Evolutionary conservation across 2,329 filamentous ascomycete genomes (phyloP).

Genomic region (Eutypella sp.): DNA sequence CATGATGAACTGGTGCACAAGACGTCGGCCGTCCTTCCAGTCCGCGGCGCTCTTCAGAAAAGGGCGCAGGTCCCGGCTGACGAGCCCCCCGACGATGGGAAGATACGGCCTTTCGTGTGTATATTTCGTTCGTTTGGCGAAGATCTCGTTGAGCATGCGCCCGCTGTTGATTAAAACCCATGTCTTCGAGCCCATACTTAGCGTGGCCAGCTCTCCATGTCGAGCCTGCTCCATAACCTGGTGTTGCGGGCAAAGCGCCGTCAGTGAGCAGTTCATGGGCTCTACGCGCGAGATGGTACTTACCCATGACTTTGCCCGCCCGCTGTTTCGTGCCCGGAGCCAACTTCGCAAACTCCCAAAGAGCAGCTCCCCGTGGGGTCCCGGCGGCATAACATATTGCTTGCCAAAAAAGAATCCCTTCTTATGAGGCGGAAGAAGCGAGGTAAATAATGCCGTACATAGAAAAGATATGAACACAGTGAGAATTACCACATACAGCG

Average conservation of each 20-base stretch:
- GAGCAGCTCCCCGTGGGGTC: constrained; percentile 8
- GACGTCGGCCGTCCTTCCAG: constrained; percentile 29
- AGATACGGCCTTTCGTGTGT: constrained; percentile 27
- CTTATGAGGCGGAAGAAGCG: too few relatives aligned
- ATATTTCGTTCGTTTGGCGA: constrained; percentile 25
- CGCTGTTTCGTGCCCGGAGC: constrained; percentile 7
- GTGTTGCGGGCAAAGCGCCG: constrained; percentile 2
- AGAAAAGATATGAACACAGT: too few relatives aligned
- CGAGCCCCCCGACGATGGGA: constrained; percentile 29
- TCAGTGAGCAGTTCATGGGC: too few relatives aligned
- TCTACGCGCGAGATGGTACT: too few relatives aligned
- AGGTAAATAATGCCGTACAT: too few relatives aligned
- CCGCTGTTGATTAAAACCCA: constrained; percentile 31
- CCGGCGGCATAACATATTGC: constrained; percentile 9
- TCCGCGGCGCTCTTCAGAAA: constrained; percentile 9
- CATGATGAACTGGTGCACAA: constrained; percentile 31
- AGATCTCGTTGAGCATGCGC: constrained; percentile 28
- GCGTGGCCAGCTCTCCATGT: constrained; percentile 15
- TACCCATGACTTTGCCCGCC: too few relatives aligned
- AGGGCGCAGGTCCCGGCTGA: constrained; percentile 25
- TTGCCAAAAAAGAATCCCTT: too few relatives aligned
- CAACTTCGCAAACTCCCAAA: constrained; percentile 9
- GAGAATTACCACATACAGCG: too few relatives aligned
- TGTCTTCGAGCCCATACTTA: constrained; percentile 20
- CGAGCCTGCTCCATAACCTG: constrained; percentile 4